Conservation (phyloP, 2,329 filamentous ascomycete species). For the Sclerotinia trifoliorum region DNA sequence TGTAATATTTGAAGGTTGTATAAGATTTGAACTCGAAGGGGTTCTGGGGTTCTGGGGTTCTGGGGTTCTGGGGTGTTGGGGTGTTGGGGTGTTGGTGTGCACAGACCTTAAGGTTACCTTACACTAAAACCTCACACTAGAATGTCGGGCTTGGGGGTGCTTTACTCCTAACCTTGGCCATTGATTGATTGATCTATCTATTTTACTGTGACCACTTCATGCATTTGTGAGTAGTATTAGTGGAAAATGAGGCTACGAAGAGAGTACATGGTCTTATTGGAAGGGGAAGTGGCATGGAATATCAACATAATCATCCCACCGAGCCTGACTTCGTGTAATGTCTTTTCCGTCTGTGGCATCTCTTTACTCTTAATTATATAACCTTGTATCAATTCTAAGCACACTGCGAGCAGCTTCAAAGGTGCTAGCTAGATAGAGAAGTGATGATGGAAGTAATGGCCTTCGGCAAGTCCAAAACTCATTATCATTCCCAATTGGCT, state of each 20-base stretch:
- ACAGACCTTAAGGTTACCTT: neutral
- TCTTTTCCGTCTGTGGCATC: neutral
- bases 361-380: neutral
- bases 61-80: no score
- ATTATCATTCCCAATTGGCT: neutral
- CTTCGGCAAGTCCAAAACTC: no score
- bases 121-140: neutral
- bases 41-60: no score
- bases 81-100: no score
- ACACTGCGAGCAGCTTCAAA: no score
- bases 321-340: neutral
- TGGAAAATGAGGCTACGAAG: neutral
- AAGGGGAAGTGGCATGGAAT: neutral
- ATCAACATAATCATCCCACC: neutral
- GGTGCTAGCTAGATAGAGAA: no score
- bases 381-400: neutral
- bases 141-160: neutral
- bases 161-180: no score
- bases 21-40: neutral
- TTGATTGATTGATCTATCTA: no score
- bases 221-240: neutral
- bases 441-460: no score
- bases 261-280: neutral
- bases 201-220: neutral
- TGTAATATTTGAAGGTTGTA: no score